phyloP scores from a whole-genome alignment of 192 early-diverging fungal genomes.

The Backusella tuberculispora region DNA sequence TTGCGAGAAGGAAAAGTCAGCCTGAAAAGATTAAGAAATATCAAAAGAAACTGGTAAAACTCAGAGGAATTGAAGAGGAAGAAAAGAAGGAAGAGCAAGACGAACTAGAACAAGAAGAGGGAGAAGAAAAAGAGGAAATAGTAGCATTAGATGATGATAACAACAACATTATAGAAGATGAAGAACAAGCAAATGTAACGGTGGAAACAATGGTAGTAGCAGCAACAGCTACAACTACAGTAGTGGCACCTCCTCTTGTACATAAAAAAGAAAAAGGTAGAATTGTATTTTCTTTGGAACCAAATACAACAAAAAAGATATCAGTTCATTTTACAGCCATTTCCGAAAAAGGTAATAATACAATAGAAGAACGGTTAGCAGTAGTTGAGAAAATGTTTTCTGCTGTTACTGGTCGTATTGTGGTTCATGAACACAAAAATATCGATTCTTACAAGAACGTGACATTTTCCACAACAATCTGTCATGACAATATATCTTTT shows the following conservation, averaged over 20 bases:
- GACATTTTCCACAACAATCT: slow-evolving; percentile 59
- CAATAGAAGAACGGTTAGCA: neutral
- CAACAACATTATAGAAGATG: neutral
- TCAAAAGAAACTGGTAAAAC: slow-evolving; percentile 71
- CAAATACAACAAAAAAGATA: slow-evolving; percentile 66
- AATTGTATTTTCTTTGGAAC: slow-evolving; percentile 67
- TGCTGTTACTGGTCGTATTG: slow-evolving; percentile 58
- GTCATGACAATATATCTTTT: slow-evolving; percentile 40
- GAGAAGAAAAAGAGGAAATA: neutral
- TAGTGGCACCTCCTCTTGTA: neutral
- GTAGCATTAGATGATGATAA: slow-evolving; percentile 8
- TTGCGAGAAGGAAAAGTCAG: slow-evolving; percentile 85
- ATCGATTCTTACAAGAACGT: slow-evolving; percentile 72
- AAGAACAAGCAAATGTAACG: neutral
- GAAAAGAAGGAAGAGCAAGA: neutral
- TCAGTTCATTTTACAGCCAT: slow-evolving; percentile 62
- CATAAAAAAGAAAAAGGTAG: slow-evolving; percentile 57
- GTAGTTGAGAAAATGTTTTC: neutral
- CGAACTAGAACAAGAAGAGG: neutral
- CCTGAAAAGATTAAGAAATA: slow-evolving; percentile 88
- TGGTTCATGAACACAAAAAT: slow-evolving; percentile 83
- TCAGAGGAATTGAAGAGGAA: neutral
- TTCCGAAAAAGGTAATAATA: slow-evolving; percentile 17
- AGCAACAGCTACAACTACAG: too few species aligned
- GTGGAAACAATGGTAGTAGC: neutral